phyloP scores from a whole-genome alignment of 192 early-diverging fungal genomes.

The Coemansia sp. region DNA sequence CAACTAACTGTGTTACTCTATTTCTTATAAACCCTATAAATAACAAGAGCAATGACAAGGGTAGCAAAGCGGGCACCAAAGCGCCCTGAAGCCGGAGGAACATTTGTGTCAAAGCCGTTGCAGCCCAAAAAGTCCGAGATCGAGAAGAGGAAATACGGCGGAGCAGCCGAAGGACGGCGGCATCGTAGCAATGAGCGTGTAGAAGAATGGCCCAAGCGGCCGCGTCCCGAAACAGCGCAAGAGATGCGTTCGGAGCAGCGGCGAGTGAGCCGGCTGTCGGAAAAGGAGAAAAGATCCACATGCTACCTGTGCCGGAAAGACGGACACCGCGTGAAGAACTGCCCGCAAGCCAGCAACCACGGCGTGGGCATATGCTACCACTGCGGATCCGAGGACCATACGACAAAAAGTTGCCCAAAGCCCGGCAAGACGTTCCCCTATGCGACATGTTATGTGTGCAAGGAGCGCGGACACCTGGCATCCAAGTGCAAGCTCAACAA shows the following conservation, averaged over 20 bases:
- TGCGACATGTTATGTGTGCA: slow-evolving; percentile 89
- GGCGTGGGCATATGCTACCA: slow-evolving; percentile 78
- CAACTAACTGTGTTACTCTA: not conserved
- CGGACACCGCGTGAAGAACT: slow-evolving; percentile 84
- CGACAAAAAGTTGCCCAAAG: slow-evolving; percentile 69
- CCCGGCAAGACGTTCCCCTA: slow-evolving; percentile 63
- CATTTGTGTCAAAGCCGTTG: slow-evolving; percentile 54
- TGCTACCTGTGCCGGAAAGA: slow-evolving; percentile 85
- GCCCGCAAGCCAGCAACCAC: slow-evolving; percentile 61
- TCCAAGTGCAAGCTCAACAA: slow-evolving; percentile 85
- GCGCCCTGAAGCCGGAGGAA: slow-evolving; percentile 53
- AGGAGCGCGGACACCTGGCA: slow-evolving; percentile 78
- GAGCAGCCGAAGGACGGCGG: slow-evolving; percentile 17
- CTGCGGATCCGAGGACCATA: slow-evolving; percentile 86
- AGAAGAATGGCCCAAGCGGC: not conserved
- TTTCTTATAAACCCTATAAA: not conserved
- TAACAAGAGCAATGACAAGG: slow-evolving; percentile 56
- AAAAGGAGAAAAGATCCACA: slow-evolving; percentile 46
- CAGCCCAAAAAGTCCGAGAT: slow-evolving; percentile 53
- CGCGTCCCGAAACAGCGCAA: not conserved
- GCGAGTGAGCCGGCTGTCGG: slow-evolving; percentile 25
- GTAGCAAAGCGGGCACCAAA: slow-evolving; percentile 59
- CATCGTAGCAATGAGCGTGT: slow-evolving; percentile 1
- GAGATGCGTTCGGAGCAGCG: slow-evolving; percentile 34
- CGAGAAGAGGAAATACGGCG: slow-evolving; percentile 17